Percentiles rank a stretch among this genome's conserved stretches.
Evolutionary conservation across 441 rosid genomes (phyloP).

Genomic region (Rhodomyrtus psidioides): DNA sequence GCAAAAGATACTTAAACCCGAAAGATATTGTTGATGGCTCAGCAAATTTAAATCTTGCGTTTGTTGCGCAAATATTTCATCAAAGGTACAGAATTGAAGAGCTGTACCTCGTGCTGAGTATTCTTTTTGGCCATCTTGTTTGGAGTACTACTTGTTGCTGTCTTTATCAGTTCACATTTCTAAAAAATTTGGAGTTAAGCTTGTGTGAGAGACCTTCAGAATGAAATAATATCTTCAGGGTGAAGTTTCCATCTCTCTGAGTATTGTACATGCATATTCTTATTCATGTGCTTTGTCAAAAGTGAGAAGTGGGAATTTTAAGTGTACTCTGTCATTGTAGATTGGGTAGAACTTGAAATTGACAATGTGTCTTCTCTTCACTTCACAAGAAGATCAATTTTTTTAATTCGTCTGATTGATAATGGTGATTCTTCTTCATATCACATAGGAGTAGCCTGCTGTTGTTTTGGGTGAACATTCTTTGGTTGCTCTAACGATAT

Average conservation of each 20-base stretch:
- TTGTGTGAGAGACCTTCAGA: background rate
- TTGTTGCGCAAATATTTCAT: slow-evolving; percentile 69
- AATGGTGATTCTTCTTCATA: background rate
- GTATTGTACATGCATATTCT: background rate
- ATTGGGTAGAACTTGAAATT: background rate
- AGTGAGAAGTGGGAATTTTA: background rate
- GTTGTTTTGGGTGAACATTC: background rate
- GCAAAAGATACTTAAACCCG: slow-evolving; percentile 60
- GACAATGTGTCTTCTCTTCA: background rate
- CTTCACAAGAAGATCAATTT: background rate
- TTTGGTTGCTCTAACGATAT: background rate
- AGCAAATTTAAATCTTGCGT: slow-evolving; percentile 58
- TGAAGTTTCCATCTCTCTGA: background rate
- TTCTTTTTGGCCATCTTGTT: background rate
- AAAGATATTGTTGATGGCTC: slow-evolving; percentile 68
- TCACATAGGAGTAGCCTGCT: background rate
- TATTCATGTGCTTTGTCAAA: background rate
- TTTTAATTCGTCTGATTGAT: background rate
- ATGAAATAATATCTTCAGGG: background rate
- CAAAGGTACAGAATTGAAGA: slow-evolving; percentile 30
- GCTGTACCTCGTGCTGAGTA: background rate
- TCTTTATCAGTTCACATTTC: background rate
- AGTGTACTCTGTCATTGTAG: background rate
- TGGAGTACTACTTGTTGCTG: background rate
- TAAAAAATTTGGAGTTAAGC: background rate